Evolutionary conservation across 441 rosid genomes (phyloP).

Genomic region (Hura crepitans): DNA sequence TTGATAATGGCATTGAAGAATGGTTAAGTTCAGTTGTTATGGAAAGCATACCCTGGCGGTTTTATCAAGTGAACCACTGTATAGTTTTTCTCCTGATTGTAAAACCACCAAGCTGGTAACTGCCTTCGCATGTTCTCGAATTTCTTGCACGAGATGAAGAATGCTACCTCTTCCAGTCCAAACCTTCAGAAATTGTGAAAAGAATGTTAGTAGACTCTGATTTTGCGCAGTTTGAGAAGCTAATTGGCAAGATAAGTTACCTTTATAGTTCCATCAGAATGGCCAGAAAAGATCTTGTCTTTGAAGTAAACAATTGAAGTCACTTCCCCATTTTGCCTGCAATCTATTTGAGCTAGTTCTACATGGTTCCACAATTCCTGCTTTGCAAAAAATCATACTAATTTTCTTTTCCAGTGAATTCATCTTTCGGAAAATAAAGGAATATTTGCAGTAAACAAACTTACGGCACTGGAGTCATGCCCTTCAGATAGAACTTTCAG

Average conservation of each 20-base stretch:
- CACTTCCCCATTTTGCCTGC: slow-evolving; percentile 58
- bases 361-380: slow-evolving; percentile 72
- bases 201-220: slow-evolving; percentile 13
- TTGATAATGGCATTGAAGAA: background rate
- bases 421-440: background rate
- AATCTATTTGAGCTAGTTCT: slow-evolving; percentile 58
- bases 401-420: background rate
- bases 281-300: slow-evolving; percentile 67
- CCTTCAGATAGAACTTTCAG: slow-evolving; percentile 55
- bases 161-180: slow-evolving; percentile 65
- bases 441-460: slow-evolving; percentile 22
- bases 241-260: slow-evolving; percentile 25
- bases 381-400: slow-evolving; percentile 14
- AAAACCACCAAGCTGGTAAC: slow-evolving; percentile 54
- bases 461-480: slow-evolving; percentile 57
- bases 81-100: slow-evolving; percentile 53
- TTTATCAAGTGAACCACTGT: slow-evolving; percentile 69
- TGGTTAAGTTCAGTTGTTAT: background rate
- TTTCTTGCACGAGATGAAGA: slow-evolving; percentile 63
- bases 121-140: slow-evolving; percentile 57
- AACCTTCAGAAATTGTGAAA: slow-evolving; percentile 40
- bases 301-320: slow-evolving; percentile 45
- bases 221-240: background rate
- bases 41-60: slow-evolving; percentile 46
- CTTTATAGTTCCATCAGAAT: slow-evolving; percentile 77